Evolutionary conservation across 2,329 filamentous ascomycete species (phyloP), one percentile per base, ranked within the genome.

Genomic region (Helotiales sp.): DNA sequence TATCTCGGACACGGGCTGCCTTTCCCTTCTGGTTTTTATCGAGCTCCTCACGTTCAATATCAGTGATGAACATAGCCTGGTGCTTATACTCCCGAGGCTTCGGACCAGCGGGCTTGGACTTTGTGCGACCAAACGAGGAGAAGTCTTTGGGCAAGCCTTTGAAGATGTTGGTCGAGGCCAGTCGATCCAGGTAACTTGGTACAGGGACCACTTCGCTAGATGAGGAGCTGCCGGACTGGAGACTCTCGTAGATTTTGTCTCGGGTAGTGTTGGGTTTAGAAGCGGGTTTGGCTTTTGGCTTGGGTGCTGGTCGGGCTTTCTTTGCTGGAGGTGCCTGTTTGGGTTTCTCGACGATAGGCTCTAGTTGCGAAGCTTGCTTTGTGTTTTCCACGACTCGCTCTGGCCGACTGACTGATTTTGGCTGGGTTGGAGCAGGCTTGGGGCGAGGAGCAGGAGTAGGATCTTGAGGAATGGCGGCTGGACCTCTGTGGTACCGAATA

Each of bases 51-150:
- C 34, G 65, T 17, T 63, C 30, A 22, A 61, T n/a, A 26, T 61
- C 54, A 30, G 61, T 50, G 8, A 68, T 61, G n/a, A 62, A 40
- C 15, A 34, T 55, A 4, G 57, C 1, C 22, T 64, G 64, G 1
- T 59, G 60, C 24, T 58, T 61, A n/a, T 61, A 40, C 45, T 52
- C 45, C 2, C 59, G 45, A 34, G 11, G 11, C 6, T 61, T 50
- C 0, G 20, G 43, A 17, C 59, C 45, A 3, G 10, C 15, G n/a
- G 28, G 30, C n/a, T 52, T 50, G 3, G 28, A 20, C 6, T 61
- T 22, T 1, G 43, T 52, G 15, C 45, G 43, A 24, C 28, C 45
- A 11, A 40, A 61, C 26, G 28, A 30, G 15, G 28, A n/a, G 20
- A 50, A 52, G 6, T 11, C n/a, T 1, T 37, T 37, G 7, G 45